Evolutionary conservation across 1,139 yeast species (phyloP), one percentile per base, ranked within the genome.

Genomic region (Pneumocystis murina): DNA sequence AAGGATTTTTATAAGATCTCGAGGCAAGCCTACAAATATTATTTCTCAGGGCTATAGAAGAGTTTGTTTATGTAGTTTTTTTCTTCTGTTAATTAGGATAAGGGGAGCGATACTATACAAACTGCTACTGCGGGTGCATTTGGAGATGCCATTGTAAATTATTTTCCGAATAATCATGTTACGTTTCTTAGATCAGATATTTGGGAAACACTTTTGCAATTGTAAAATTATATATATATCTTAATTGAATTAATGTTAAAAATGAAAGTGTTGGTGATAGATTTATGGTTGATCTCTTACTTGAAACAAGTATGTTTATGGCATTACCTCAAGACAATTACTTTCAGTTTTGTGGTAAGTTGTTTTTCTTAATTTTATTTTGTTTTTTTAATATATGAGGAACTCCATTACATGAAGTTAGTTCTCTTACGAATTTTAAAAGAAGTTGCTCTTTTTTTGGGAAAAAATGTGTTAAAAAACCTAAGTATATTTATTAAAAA

Each of bases 321-420:
- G 38, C 48, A 20, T 28, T 64, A 24, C 43, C 40, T 10, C 35
- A 60, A 35, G 66, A 59, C 20, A 40, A 55, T 33, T 66, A 35
- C 43, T 61, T 61, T 30, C 68, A 66, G 55, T 39, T 65, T 17
- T 30, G 64, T 17, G 68, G 68, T 30, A 40, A 36, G 33, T 41
- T 40, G 16, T 40, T 36, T 16, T 33, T 48, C 20, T 48, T 33
- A 36, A 61, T 61, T 40, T 48, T 48, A 24, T 6, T 24, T 48
- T 48, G 24, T 43, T 17, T 65, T 54, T 28, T 30, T 59, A 62
- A 20, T 55, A 17, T 55, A 41, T 57, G 48, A 39, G 59, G 33
- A 35, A 28, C 24, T 28, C 20, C 24, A 39, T 58, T 60, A 58
- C 48, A 33, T 61, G 24, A 43, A 57, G 20, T 62, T 63, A 64